These are phyloP conservation scores for Boletellus deceptivus DNA, from an alignment of 1,284 basidiomycete species.

Conservation along the genomic window DNA sequence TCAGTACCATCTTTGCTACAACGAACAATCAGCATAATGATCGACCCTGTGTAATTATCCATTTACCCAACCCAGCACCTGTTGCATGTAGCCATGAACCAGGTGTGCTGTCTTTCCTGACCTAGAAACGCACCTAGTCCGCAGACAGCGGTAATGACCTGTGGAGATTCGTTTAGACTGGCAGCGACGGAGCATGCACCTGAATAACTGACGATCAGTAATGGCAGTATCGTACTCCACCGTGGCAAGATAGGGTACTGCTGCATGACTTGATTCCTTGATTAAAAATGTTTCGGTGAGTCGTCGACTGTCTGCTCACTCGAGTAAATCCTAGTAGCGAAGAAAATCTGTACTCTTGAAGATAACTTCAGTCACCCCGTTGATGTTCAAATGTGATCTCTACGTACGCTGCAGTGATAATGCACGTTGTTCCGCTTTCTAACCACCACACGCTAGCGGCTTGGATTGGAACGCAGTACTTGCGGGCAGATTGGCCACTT, in stretches of 20 bases:
- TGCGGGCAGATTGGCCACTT: background rate
- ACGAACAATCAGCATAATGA: background rate
- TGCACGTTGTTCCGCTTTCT: slow-evolving; percentile 1
- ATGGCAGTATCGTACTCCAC: slow-evolving; percentile 1
- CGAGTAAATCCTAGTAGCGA: slow-evolving; percentile 7
- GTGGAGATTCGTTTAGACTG: background rate
- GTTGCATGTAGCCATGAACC: background rate
- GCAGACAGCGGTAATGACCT: background rate
- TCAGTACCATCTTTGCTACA: background rate
- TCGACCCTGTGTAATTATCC: background rate
- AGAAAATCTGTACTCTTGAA: slow-evolving; percentile 6
- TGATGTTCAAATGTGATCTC: background rate
- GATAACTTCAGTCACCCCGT: background rate
- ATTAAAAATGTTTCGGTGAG: background rate
- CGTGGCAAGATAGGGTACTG: slow-evolving; percentile 5
- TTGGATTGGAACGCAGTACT: background rate
- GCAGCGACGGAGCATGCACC: background rate
- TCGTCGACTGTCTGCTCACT: slow-evolving; percentile 2
- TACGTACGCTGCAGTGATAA: slow-evolving; percentile 5
- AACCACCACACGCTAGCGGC: slow-evolving; percentile 1
- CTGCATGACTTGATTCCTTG: slow-evolving; percentile 1
- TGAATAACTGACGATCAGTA: slow-evolving; percentile 3
- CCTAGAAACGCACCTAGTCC: slow-evolving; percentile 1
- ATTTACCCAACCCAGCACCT: slow-evolving; percentile 9
- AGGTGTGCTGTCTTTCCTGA: background rate